Base-by-base conservation (phyloP, 805 yeast species). In the Myxozyma udenii region DNA sequence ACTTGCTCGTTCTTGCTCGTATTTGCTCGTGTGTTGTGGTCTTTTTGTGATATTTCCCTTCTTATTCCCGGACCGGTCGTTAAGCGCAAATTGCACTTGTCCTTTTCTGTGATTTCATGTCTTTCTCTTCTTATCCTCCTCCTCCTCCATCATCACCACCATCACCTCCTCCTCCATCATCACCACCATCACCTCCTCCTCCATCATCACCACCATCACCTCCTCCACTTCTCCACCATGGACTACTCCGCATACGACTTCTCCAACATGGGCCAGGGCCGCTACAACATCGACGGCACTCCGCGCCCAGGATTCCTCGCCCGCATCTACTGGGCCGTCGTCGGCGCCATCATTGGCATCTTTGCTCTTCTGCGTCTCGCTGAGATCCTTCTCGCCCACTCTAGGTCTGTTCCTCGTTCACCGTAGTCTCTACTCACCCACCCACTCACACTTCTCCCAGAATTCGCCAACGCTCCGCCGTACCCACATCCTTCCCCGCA, bases 241-340 rank as follows among this genome's bases (percentile, higher is more conserved):
- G 46, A 48, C 35, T 40, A 43, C n/a, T 46, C 40, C 9, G 50
- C 50, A 21, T 25, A 47, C 28, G 45, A 7, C 19, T 54, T 41
- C 46, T 16, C 51, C 22, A 54, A 54, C 36, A 38, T 26, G 39
- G 61, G 62, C 37, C 45, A 53, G 12, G 61, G 62, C 26, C 21
- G 40, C 30, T 58, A 49, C 53, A 51, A 53, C 25, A 24, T 47
- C 22, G 60, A 58, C 21, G 62, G 62, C 23, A 46, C 53, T 5
- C 65, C 62, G 4, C 61, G 62, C 22, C 65, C 66, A 4, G 66
- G 64, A 7, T 62, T 53, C 30, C 45, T 61, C 23, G 66, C 62
- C 11, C 26, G 53, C 33, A 46, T 61, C 54, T 60, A 51, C 54
- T 62, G 65, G 65, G 57, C 51, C 6, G 55, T 42, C 14, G 49